Conservation (phyloP, 1,139 yeast species). For the Hanseniaspora uvarum region DNA sequence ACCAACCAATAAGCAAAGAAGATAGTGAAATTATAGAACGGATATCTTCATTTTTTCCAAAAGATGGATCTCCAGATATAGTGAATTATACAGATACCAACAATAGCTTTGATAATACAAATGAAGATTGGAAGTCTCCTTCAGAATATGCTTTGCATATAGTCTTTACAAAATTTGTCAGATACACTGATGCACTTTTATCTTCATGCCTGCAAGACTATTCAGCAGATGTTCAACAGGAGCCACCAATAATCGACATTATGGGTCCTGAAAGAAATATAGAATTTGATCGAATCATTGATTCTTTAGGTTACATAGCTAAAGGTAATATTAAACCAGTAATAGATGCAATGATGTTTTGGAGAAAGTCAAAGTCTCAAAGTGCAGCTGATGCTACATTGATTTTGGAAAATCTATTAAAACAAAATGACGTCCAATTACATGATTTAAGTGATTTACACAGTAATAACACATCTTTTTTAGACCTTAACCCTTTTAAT, state of each 20-base stretch:
- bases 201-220: constrained; percentile 64
- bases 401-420: constrained; percentile 37
- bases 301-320: constrained; percentile 83
- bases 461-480: constrained; percentile 1
- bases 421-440: constrained; percentile 24
- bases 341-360: constrained; percentile 93
- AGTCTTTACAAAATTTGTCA: constrained; percentile 85
- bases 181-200: constrained; percentile 81
- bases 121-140: constrained; percentile 59
- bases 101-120: constrained; percentile 35
- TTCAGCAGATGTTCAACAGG: constrained; percentile 40
- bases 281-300: constrained; percentile 72
- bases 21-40: constrained; percentile 1
- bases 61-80: background rate
- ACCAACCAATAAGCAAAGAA: background rate
- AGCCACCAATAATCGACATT: constrained; percentile 73
- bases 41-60: constrained; percentile 1
- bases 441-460: constrained; percentile 2
- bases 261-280: constrained; percentile 81
- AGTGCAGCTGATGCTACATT: constrained; percentile 67
- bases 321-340: constrained; percentile 87
- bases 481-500: background rate
- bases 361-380: constrained; percentile 89
- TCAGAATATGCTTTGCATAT: constrained; percentile 92
- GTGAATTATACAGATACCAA: background rate